Conservation (phyloP, 768 basidiomycete genomes). For the Serendipita sp. region DNA sequence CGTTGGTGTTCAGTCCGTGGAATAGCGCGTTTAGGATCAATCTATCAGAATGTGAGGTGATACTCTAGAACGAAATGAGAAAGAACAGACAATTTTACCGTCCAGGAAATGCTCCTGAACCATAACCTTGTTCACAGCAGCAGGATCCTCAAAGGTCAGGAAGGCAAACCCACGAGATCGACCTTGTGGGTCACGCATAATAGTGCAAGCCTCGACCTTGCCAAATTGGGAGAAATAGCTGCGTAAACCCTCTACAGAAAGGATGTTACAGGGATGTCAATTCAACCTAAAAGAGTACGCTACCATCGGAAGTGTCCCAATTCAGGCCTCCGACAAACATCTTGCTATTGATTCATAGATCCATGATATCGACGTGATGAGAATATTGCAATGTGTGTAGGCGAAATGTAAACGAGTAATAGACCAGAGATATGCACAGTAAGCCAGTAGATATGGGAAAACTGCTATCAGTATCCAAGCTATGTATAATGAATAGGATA, state of each 20-base stretch:
- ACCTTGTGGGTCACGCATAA: conserved; percentile 93
- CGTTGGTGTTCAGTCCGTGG: conserved; percentile 89
- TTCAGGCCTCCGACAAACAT: conserved; percentile 99
- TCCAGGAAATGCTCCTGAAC: conserved; percentile 87
- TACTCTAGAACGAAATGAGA: conserved; percentile 4
- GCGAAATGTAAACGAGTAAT: not conserved
- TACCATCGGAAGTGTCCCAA: conserved; percentile 99
- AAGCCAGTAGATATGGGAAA: conserved; percentile 26
- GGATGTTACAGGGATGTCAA: not conserved
- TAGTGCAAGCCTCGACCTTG: conserved; percentile 91
- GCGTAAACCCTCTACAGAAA: conserved; percentile 46
- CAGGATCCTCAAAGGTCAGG: conserved; percentile 84
- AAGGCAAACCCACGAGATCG: conserved; percentile 96
- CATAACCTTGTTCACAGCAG: conserved; percentile 91
- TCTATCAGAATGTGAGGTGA: conserved; percentile 31
- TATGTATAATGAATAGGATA: conserved; percentile 47
- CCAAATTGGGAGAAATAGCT: conserved; percentile 94
- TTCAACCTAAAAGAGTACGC: conserved; percentile 9
- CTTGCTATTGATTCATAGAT: conserved; percentile 49
- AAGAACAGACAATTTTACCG: conserved; percentile 77
- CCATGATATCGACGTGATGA: conserved; percentile 15
- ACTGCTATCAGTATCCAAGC: conserved; percentile 69
- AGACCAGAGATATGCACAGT: conserved; percentile 14
- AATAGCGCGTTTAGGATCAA: conserved; percentile 98
- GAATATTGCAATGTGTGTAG: conserved; percentile 14